These are phyloP conservation scores for Backusella sp. DNA, from an alignment of 192 early-diverging fungal genomes.

Conservation along the genomic window DNA sequence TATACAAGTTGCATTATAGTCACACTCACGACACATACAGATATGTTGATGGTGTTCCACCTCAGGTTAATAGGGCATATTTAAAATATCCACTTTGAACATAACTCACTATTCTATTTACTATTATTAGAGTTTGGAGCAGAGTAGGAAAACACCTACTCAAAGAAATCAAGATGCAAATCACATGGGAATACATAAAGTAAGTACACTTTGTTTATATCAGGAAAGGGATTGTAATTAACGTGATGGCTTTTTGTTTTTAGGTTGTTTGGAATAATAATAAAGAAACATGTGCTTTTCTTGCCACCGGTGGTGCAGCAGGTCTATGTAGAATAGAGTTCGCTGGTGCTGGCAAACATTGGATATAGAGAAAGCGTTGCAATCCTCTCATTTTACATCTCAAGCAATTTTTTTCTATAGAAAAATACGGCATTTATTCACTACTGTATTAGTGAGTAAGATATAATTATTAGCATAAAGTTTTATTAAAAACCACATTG, in stretches of 20 bases:
- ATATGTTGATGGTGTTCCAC: slow-evolving; percentile 25
- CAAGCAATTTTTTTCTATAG: no score
- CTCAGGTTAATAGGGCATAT: slow-evolving; percentile 2
- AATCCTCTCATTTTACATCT: no score
- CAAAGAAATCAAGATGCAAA: neutral
- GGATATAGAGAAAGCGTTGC: slow-evolving; percentile 5
- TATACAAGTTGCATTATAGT: slow-evolving; percentile 22
- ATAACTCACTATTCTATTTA: neutral
- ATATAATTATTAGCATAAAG: neutral
- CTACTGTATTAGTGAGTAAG: neutral
- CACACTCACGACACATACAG: slow-evolving; percentile 8
- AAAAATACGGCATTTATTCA: neutral
- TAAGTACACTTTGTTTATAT: neutral
- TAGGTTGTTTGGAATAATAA: slow-evolving; percentile 33
- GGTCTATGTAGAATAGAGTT: slow-evolving; percentile 35
- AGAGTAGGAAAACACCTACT: neutral
- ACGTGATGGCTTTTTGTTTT: neutral
- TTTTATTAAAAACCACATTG: neutral
- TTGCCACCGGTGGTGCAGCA: slow-evolving; percentile 24
- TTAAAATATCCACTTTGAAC: neutral
- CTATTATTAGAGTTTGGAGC: neutral
- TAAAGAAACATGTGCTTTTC: slow-evolving; percentile 6
- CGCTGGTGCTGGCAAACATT: slow-evolving; percentile 18
- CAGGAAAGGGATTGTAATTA: neutral
- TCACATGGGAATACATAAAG: slow-evolving; percentile 5